A percentile compares a stretch with the other conserved stretches of the same genome.
Evolutionary conservation across 2,329 filamentous ascomycete genomes (phyloP).

Genomic region (Talaromyces sp.): DNA sequence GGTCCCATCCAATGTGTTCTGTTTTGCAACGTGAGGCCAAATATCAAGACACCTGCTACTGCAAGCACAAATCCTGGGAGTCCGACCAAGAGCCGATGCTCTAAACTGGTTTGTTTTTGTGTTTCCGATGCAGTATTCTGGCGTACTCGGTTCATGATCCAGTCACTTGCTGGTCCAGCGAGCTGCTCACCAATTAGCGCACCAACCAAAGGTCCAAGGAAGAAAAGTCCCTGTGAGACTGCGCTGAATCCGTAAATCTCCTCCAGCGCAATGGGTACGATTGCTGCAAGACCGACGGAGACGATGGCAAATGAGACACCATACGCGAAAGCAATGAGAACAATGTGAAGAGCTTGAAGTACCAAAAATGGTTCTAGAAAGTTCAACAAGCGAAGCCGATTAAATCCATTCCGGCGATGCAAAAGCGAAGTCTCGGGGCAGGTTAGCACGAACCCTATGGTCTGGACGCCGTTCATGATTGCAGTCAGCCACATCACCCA

Average conservation of each 20-base stretch:
- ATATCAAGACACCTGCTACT: background rate
- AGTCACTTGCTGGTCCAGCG: background rate
- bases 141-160: background rate
- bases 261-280: constrained; percentile 2
- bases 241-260: background rate
- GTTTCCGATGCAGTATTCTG: background rate
- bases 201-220: constrained; percentile 2
- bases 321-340: background rate
- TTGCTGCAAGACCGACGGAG: background rate
- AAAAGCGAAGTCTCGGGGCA: background rate
- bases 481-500: constrained; percentile 3
- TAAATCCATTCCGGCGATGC: background rate
- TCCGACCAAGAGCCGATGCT: background rate
- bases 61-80: background rate
- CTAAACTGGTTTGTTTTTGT: background rate
- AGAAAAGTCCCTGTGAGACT: constrained; percentile 2
- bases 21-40: constrained; percentile 1
- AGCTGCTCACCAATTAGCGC: constrained; percentile 1
- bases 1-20: constrained; percentile 3
- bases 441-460: background rate
- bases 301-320: constrained; percentile 2
- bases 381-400: background rate
- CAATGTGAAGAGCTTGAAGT: background rate
- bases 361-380: background rate
- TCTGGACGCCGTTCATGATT: background rate